Evolutionary conservation across 202 grass and related monocot genomes (phyloP), one percentile per base, ranked within the genome.

Genomic region (Setaria italica): DNA sequence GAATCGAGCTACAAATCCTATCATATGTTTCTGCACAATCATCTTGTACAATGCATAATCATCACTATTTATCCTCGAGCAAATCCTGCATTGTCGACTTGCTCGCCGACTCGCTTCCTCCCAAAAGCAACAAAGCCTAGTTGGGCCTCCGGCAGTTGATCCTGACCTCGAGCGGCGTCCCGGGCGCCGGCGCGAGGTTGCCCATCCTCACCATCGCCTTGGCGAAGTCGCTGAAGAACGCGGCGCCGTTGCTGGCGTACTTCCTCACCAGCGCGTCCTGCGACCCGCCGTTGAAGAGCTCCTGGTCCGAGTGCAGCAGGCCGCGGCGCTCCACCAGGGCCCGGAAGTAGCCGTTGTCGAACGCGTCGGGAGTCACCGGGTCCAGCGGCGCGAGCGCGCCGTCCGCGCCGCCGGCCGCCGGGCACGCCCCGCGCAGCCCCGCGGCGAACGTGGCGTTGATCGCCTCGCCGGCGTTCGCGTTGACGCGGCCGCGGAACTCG

Each of bases 261-360:
- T 50, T 81, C 7, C 78, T 55, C 86, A 89, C 89, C 42, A 89
- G 46, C 57, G 84, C 57, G 50, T 91, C 84, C 81, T 74, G 71
- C 2, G 83, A 66, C 19, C 92, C 85, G 33, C 74, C 76, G 37
- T 48, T 80, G 70, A 89, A 91, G 7, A 91, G 80, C 86, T 91
- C 84, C 86, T 94, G 92, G 82, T 89, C 89, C 6, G 93, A 92
- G 82, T 92, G 93, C 57, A 95, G 89, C 84, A 91, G 70, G 1
- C 88, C 88, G 20, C 62, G 82, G 41, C 76, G 77, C 72, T 58
- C 77, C 42, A 80, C 53, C 5, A 97, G 74, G 2, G 75, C 91
- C 15, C 58, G 64, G 87, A 92, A 94, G 82, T 86, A 94, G 0
- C 75, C 77, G 63, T 97, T 94, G 75, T 90, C 94, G 51, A 97